A percentile compares a stretch with the other conserved stretches of the same genome.
Evolutionary conservation across 129 eudicot species (phyloP).

Genomic region (Artemisia tridentata): DNA sequence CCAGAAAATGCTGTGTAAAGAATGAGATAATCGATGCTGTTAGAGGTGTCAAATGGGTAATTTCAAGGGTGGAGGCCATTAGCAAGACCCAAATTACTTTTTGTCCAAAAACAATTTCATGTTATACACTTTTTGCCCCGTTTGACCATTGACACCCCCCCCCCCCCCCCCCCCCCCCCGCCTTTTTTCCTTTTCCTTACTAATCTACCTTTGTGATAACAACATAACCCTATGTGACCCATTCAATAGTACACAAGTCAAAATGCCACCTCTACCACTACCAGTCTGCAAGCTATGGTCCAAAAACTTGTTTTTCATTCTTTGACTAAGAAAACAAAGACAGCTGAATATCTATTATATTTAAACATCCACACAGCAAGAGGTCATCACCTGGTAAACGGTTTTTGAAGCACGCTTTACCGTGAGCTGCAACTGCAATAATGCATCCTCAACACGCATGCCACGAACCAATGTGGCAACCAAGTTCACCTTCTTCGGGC

Average conservation of each 20-base stretch:
- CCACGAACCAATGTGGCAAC: constrained; percentile 96
- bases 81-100: background rate
- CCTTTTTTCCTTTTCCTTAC: background rate
- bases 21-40: background rate
- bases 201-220: background rate
- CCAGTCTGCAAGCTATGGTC: background rate
- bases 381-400: constrained; percentile 73
- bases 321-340: background rate
- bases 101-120: background rate
- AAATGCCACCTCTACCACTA: constrained; percentile 18
- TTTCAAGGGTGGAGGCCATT: background rate
- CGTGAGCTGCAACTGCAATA: constrained; percentile 89
- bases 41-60: background rate
- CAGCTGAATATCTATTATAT: constrained; percentile 2
- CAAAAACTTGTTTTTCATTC: constrained; percentile 9
- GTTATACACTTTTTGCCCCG: background rate
- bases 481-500: constrained; percentile 97
- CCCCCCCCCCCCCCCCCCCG: too few relatives aligned
- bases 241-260: background rate
- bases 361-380: background rate
- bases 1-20: constrained; percentile 3
- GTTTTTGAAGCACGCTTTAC: constrained; percentile 93
- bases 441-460: constrained; percentile 98
- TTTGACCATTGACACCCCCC: background rate
- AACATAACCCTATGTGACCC: background rate